Evolutionary conservation across 2,329 filamentous ascomycete genomes (phyloP).

Genomic region (Bisporella sp.): DNA sequence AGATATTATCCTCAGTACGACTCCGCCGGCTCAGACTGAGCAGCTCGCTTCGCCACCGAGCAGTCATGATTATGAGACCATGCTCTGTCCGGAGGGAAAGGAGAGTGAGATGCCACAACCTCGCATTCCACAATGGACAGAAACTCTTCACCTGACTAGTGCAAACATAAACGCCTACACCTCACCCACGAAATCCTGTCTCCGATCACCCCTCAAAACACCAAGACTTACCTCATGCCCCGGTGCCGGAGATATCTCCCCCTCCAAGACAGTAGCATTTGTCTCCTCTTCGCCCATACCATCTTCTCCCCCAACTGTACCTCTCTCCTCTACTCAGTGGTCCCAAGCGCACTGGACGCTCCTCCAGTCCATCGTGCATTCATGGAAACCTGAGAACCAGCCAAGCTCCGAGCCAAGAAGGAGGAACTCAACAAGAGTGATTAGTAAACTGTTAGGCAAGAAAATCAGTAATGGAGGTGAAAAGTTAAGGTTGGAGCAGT

Average conservation of each 20-base stretch:
- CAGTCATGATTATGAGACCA: conserved; percentile 5
- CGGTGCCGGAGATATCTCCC: conserved; percentile 7
- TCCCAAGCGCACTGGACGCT: conserved; percentile 25
- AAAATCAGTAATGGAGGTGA: conserved; percentile 15
- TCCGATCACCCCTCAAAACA: conserved; percentile 23
- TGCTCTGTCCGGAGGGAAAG: conserved; percentile 7
- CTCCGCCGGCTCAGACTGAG: not conserved
- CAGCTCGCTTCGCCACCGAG: conserved; percentile 4
- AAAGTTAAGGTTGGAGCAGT: conserved; percentile 24
- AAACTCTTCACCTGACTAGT: conserved; percentile 11
- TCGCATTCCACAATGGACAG: conserved; percentile 20
- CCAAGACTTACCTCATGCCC: conserved; percentile 2
- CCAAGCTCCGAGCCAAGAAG: conserved; percentile 5
- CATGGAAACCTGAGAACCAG: conserved; percentile 20
- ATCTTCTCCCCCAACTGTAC: conserved; percentile 10
- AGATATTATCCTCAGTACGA: conserved; percentile 5
- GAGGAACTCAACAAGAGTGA: conserved; percentile 23
- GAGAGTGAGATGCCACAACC: conserved; percentile 10
- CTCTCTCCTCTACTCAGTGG: conserved; percentile 22
- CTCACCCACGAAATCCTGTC: conserved; percentile 26
- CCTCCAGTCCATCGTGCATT: conserved; percentile 21
- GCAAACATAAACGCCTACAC: not conserved
- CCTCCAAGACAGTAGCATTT: conserved; percentile 23
- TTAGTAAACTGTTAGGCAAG: conserved; percentile 24
- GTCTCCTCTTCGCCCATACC: conserved; percentile 26